Base-by-base conservation (phyloP, 2,329 filamentous ascomycete species). In the Aphanocladium album region DNA sequence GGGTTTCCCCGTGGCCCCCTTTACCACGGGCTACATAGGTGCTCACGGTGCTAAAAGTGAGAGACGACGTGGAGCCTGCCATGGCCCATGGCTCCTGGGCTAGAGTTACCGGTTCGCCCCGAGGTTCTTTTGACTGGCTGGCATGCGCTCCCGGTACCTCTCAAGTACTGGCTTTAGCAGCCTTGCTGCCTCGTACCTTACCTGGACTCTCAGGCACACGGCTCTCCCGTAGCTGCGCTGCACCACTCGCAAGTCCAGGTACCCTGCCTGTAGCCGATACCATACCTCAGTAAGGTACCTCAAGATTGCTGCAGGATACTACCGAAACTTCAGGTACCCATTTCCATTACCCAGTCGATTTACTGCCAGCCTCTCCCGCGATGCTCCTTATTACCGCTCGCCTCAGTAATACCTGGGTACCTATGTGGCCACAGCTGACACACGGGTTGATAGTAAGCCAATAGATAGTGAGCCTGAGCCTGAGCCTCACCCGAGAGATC, bases 101-200 rank as follows among this genome's bases (percentile, higher is more conserved):
- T n/a, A 55, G 19, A 61, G 59, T 61, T 61, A 45, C 59, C 59
- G 59, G 59, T 61, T 61, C 59, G 53, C 59, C 46, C 59, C 59
- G 59, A 61, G 47, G 51, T 56, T 50, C 27, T 51, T 50, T 55
- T 41, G 6, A 25, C 49, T 46, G 49, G 39, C 19, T 51, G 39
- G 27, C 27, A 23, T 39, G 49, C 41, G 21, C 27, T 21, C 37
- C 9, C 25, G 57, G 49, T 60, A 60, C 50, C n/a, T 37, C n/a
- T 19, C 23, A 53, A 4, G n/a, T 25, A 39, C 14, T 25, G 27
- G 41, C 30, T 55, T 39, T 55, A 7, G 11, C 17, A 37, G 30
- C 27, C 25, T 56, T 33, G 54, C 21, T 57, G 17, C 12, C 17
- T 43, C 23, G 47, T 37, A 49, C 45, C 54, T 57, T 19, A 5